Conservation (phyloP, 805 yeast genomes). For the Candida berthetii region DNA sequence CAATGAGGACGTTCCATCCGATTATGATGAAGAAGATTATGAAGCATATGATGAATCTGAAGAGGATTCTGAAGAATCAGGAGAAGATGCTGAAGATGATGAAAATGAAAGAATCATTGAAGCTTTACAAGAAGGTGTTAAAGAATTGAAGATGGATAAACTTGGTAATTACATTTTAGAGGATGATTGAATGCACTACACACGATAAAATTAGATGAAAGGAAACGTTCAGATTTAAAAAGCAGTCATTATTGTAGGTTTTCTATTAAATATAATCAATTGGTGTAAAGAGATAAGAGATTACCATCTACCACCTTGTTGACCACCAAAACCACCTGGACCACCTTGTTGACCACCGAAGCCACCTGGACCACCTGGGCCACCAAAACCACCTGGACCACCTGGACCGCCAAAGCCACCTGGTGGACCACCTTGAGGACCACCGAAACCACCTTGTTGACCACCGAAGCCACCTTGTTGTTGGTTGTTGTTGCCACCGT, state of each 20-base stretch:
- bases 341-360: conserved; percentile 13
- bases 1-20: conserved; percentile 3
- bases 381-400: neutral
- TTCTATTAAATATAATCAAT: neutral
- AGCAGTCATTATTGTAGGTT: neutral
- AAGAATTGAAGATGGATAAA: conserved; percentile 72
- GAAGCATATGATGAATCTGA: conserved; percentile 18
- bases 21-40: conserved; percentile 9
- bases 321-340: conserved; percentile 1
- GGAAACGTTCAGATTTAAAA: neutral
- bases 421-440: conserved; percentile 11
- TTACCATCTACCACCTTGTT: conserved; percentile 10
- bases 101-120: conserved; percentile 61
- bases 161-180: conserved; percentile 77
- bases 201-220: no score
- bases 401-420: conserved; percentile 1
- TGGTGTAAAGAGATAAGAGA: neutral
- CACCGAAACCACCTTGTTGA: conserved; percentile 10
- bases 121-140: conserved; percentile 59
- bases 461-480: conserved; percentile 6
- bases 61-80: conserved; percentile 18
- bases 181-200: conserved; percentile 11
- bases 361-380: neutral
- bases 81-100: conserved; percentile 28
- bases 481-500: conserved; percentile 4